phyloP scores from a whole-genome alignment of 306 rosid genomes.

The Trifolium pratense region DNA sequence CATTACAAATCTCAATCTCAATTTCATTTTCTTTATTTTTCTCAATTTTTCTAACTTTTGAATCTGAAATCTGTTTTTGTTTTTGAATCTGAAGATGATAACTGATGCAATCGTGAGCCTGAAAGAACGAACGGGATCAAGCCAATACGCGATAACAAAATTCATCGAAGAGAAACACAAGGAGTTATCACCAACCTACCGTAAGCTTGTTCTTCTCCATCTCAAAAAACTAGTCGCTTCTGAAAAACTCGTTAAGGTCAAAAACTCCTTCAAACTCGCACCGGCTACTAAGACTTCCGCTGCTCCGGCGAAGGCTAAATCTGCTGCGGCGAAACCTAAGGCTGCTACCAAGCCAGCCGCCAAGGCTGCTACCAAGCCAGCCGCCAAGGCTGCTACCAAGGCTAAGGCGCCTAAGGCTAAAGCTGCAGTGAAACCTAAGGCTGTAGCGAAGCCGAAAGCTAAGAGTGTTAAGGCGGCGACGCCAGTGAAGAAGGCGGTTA shows the following conservation, averaged over 20 bases:
- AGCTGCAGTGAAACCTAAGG: slow-evolving; percentile 24
- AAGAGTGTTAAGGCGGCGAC: background rate
- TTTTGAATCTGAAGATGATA: slow-evolving; percentile 62
- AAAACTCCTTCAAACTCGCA: slow-evolving; percentile 73
- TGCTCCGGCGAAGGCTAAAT: slow-evolving; percentile 28
- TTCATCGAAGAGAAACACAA: slow-evolving; percentile 81
- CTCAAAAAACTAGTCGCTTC: slow-evolving; percentile 78
- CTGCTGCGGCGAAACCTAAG: slow-evolving; percentile 51
- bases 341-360: slow-evolving; percentile 42
- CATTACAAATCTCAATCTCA: background rate
- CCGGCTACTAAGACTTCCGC: background rate
- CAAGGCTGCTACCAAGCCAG: slow-evolving; percentile 20
- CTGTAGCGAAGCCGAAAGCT: slow-evolving; percentile 42
- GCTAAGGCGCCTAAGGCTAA: slow-evolving; percentile 35
- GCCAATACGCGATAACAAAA: slow-evolving; percentile 85
- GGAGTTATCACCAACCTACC: slow-evolving; percentile 62
- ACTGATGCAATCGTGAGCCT: slow-evolving; percentile 69
- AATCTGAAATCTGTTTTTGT: background rate
- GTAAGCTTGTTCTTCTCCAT: slow-evolving; percentile 68
- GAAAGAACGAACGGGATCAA: slow-evolving; percentile 89
- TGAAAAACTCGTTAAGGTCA: slow-evolving; percentile 71
- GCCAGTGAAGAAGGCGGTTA: slow-evolving; percentile 23
- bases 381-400: slow-evolving; percentile 28
- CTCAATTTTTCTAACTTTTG: no score
- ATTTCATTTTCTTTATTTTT: no score